Evolutionary conservation across 129 eudicot genomes (phyloP).

Genomic region (Escallonia rubra): DNA sequence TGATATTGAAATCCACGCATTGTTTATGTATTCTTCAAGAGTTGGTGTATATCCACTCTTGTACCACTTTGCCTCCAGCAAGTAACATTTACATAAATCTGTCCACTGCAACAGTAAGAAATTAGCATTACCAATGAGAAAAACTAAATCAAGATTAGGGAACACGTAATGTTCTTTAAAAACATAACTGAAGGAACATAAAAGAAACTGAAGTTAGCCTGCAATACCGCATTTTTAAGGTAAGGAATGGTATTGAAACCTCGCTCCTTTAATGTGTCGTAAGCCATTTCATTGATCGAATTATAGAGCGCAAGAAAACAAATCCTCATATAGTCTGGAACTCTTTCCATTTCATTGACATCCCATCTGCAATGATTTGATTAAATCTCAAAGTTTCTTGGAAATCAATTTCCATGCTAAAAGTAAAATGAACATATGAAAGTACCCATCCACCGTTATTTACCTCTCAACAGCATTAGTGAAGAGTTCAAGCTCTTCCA

Average conservation of each 20-base stretch:
- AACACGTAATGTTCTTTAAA: not conserved
- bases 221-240: not conserved
- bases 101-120: slow-evolving; percentile 18
- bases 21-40: slow-evolving; percentile 15
- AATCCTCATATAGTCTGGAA: slow-evolving; percentile 27
- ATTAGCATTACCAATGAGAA: not conserved
- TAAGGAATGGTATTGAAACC: slow-evolving; percentile 12
- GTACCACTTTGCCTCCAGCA: slow-evolving; percentile 33
- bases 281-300: slow-evolving; percentile 23
- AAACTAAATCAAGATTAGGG: not conserved
- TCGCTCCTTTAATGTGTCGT: slow-evolving; percentile 19
- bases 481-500: slow-evolving; percentile 32
- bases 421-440: not conserved
- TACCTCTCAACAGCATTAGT: slow-evolving; percentile 26
- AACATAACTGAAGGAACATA: not conserved
- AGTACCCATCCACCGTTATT: not conserved
- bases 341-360: slow-evolving; percentile 14
- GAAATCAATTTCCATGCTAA: not conserved
- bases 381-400: not conserved
- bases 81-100: slow-evolving; percentile 15
- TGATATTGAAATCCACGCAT: slow-evolving; percentile 22
- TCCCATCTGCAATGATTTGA: slow-evolving; percentile 27
- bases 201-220: not conserved
- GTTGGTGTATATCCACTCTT: slow-evolving; percentile 23
- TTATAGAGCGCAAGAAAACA: slow-evolving; percentile 24